Percentiles rank a stretch among this genome's conserved stretches.
phyloP scores from a whole-genome alignment of 2,329 filamentous ascomycete species.

The Zymoseptoria brevis region DNA sequence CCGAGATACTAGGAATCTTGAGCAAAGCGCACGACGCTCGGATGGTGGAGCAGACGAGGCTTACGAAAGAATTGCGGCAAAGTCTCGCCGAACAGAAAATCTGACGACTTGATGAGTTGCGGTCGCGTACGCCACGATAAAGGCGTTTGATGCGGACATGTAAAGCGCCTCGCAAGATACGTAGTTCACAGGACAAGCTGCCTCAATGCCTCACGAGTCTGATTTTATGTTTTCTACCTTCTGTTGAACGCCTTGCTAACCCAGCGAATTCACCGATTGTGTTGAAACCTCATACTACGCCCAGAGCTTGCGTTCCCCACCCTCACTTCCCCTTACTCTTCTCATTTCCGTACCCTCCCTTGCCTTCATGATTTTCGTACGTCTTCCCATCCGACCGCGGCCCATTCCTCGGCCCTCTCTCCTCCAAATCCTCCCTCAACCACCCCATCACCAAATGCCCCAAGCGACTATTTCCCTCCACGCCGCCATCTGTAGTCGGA shows the following conservation, averaged over 20 bases:
- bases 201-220: background rate
- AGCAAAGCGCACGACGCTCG: background rate
- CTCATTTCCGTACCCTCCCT: slow-evolving; percentile 58
- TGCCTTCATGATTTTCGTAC: slow-evolving; percentile 51
- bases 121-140: background rate
- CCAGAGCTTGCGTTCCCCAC: background rate
- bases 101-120: background rate
- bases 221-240: background rate
- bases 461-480: slow-evolving; percentile 68
- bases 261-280: background rate
- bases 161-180: background rate
- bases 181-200: background rate
- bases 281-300: background rate
- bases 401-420: slow-evolving; percentile 66
- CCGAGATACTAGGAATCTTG: background rate
- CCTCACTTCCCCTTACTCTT: slow-evolving; percentile 28
- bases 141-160: background rate
- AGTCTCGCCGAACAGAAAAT: background rate
- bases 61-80: background rate
- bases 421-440: slow-evolving; percentile 71
- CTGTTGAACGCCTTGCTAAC: slow-evolving; percentile 5
- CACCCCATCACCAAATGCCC: slow-evolving; percentile 83
- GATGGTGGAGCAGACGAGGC: background rate
- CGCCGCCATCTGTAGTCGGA: slow-evolving; percentile 41
- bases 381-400: slow-evolving; percentile 56